A percentile compares a stretch with the other conserved stretches of the same genome.
Evolutionary conservation across 2,329 filamentous ascomycete species (phyloP).

Genomic region (Parafenestella ontariensis): DNA sequence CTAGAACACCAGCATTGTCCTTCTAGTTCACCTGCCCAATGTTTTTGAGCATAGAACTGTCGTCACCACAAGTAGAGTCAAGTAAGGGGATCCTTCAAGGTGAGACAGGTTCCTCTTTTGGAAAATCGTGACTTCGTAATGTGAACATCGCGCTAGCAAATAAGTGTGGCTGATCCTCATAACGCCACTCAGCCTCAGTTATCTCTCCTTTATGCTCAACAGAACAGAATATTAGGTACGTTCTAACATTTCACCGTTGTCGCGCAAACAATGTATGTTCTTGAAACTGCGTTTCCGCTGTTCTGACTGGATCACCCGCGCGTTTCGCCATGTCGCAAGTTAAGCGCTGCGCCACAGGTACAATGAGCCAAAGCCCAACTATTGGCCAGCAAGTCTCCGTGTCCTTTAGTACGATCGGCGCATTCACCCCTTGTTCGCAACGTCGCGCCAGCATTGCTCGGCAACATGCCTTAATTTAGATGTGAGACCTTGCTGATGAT

Average conservation of each 20-base stretch:
- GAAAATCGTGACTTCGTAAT: background rate
- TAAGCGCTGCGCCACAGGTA: conserved; percentile 39
- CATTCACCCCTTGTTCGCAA: conserved; percentile 24
- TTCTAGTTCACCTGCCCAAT: too few relatives aligned
- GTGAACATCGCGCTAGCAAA: background rate
- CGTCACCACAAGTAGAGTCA: background rate
- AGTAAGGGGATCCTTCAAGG: background rate
- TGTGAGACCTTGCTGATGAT: conserved; percentile 23
- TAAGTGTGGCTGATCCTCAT: background rate
- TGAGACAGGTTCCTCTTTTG: background rate
- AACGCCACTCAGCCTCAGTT: too few relatives aligned
- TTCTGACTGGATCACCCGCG: conserved; percentile 21
- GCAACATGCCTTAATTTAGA: conserved; percentile 28
- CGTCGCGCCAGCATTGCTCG: conserved; percentile 26
- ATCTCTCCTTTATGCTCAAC: background rate
- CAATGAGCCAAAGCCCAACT: conserved; percentile 24
- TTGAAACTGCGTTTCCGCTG: background rate
- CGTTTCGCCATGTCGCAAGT: conserved; percentile 42
- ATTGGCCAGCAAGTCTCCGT: conserved; percentile 24
- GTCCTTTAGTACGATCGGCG: background rate
- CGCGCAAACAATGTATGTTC: background rate
- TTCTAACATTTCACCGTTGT: background rate
- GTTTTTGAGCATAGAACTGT: background rate
- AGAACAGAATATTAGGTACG: background rate
- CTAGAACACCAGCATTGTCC: too few relatives aligned